A percentile compares a stretch with the other conserved stretches of the same genome.
Evolutionary conservation across 805 yeast species (phyloP).

Genomic region (Nakazawaea wyomingensis): DNA sequence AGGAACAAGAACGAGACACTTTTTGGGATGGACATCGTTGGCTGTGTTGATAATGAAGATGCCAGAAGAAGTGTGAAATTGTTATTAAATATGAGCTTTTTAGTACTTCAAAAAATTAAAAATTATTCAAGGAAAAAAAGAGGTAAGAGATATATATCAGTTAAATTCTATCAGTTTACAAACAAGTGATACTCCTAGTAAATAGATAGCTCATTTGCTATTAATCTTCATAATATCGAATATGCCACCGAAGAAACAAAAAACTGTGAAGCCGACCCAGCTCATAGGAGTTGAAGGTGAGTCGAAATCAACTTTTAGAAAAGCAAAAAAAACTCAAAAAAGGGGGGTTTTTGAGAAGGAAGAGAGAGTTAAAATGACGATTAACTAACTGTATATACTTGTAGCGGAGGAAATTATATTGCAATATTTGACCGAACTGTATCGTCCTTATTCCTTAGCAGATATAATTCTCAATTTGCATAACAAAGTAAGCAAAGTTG

Average conservation of each 20-base stretch:
- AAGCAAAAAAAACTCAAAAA: too few species aligned
- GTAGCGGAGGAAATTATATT: slow-evolving; percentile 29
- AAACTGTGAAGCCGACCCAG: slow-evolving; percentile 10
- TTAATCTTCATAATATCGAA: too few species aligned
- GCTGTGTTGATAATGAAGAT: slow-evolving; percentile 76
- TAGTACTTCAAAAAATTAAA: background rate
- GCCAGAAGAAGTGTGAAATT: slow-evolving; percentile 47
- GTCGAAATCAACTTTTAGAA: too few species aligned
- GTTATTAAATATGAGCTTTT: background rate
- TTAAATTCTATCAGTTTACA: background rate
- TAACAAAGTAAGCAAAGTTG: slow-evolving; percentile 30
- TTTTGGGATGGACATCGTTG: slow-evolving; percentile 91
- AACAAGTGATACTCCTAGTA: background rate
- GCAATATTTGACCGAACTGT: slow-evolving; percentile 36
- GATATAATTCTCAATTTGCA: slow-evolving; percentile 43
- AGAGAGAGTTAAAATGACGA: too few species aligned
- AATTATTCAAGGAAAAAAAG: background rate
- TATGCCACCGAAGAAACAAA: slow-evolving; percentile 15
- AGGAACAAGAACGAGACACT: slow-evolving; percentile 80
- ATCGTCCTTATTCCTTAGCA: slow-evolving; percentile 42
- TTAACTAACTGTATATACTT: background rate
- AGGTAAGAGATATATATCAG: background rate
- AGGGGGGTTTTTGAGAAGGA: background rate
- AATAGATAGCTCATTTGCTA: too few species aligned
- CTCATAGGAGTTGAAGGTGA: slow-evolving; percentile 15